These are phyloP conservation scores for Aspergillus biplanus DNA, from an alignment of 495 filamentous ascomycete genomes.

Conservation along the genomic window DNA sequence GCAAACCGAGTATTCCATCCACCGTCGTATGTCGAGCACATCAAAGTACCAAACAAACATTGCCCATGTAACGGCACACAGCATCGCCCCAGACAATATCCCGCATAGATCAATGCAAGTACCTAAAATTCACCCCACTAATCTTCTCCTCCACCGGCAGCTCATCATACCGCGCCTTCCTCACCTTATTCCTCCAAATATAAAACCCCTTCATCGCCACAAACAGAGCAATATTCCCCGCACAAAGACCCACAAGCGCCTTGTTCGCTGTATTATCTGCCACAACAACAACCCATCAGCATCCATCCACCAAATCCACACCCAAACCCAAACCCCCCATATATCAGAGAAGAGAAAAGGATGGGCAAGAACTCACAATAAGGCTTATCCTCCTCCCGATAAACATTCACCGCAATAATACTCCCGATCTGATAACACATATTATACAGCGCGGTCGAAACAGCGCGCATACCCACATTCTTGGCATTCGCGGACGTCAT, in stretches of 20 bases:
- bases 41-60: too few relatives aligned
- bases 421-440: slow-evolving; percentile 41
- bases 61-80: too few relatives aligned
- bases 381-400: slow-evolving; percentile 52
- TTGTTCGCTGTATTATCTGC: slow-evolving; percentile 38
- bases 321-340: too few relatives aligned
- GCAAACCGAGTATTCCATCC: too few relatives aligned
- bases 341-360: neutral
- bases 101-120: neutral
- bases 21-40: too few relatives aligned
- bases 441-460: slow-evolving; percentile 54
- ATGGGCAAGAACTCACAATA: slow-evolving; percentile 32
- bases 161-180: slow-evolving; percentile 31
- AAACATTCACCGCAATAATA: slow-evolving; percentile 53
- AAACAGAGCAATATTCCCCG: slow-evolving; percentile 38
- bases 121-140: neutral
- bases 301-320: neutral
- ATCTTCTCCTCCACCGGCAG: slow-evolving; percentile 25
- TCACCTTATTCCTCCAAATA: slow-evolving; percentile 31
- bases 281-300: neutral
- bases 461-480: slow-evolving; percentile 56
- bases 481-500: slow-evolving; percentile 58
- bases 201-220: slow-evolving; percentile 33
- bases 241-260: slow-evolving; percentile 42
- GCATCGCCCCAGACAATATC: too few relatives aligned